Percentiles rank a stretch among this genome's conserved stretches.
Evolutionary conservation across 768 basidiomycete species (phyloP).

Genomic region (Tremella mesenterica): DNA sequence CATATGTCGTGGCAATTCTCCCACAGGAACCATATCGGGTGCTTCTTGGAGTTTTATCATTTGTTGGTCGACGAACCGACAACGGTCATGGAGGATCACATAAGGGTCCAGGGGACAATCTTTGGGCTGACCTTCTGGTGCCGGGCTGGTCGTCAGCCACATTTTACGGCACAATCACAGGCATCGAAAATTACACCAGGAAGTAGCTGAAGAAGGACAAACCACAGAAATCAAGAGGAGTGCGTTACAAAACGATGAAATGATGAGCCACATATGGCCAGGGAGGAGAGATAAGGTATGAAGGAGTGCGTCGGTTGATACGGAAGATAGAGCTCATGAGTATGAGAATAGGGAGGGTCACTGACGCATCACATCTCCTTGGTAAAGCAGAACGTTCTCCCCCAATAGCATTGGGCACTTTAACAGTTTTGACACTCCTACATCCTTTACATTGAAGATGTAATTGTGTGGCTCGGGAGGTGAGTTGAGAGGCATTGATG

Average conservation of each 20-base stretch:
- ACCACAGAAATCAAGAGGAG: no score
- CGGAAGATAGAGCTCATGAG: no score
- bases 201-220: no score
- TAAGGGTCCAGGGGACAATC: conserved; percentile 95
- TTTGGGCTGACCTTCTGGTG: conserved; percentile 73
- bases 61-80: conserved; percentile 90
- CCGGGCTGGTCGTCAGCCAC: conserved; percentile 44
- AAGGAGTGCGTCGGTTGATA: no score
- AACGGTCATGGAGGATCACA: conserved; percentile 87
- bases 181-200: no score
- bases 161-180: no score
- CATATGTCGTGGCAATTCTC: conserved; percentile 93
- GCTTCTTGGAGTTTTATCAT: conserved; percentile 95
- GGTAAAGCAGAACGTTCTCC: conserved; percentile 77
- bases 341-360: background rate
- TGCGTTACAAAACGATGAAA: no score
- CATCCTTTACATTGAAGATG: conserved; percentile 90
- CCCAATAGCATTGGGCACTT: conserved; percentile 79
- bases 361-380: conserved; percentile 68
- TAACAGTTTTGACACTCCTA: conserved; percentile 65
- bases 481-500: conserved; percentile 88
- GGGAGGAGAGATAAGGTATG: no score
- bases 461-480: conserved; percentile 83
- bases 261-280: no score
- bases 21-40: conserved; percentile 98